Percentiles rank a stretch among this genome's conserved stretches.
Conservation (phyloP, 2,329 filamentous ascomycete genomes). For the Xylaria digitata region DNA sequence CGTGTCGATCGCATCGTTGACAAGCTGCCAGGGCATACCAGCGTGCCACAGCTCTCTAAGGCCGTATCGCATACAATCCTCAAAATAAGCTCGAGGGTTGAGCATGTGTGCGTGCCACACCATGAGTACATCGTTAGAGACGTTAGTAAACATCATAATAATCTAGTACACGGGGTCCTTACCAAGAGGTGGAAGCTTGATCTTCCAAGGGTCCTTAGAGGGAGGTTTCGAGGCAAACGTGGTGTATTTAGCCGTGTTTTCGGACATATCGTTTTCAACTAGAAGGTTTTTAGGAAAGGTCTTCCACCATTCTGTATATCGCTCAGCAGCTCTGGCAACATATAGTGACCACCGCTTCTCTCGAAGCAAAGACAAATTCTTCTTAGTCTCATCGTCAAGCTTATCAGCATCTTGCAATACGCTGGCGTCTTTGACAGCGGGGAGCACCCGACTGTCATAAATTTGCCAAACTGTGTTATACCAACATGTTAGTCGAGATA, state of each 20-base stretch:
- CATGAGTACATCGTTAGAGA: conserved; percentile 74
- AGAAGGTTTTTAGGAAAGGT: conserved; percentile 50
- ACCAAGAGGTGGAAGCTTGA: conserved; percentile 69
- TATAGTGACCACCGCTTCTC: conserved; percentile 82
- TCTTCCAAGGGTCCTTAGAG: conserved; percentile 51
- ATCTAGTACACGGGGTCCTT: conserved; percentile 28
- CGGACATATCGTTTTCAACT: conserved; percentile 53
- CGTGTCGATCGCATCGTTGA: conserved; percentile 68
- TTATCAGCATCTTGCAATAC: conserved; percentile 30
- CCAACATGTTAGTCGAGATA: no score
- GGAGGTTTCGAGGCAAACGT: conserved; percentile 46
- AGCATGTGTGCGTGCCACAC: conserved; percentile 84
- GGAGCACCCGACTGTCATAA: conserved; percentile 58
- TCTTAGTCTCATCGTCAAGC: conserved; percentile 53
- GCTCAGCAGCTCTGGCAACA: conserved; percentile 73
- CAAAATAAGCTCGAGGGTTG: conserved; percentile 78
- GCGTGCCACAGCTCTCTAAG: conserved; percentile 67
- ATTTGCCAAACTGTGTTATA: conserved; percentile 66
- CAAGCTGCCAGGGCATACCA: conserved; percentile 73
- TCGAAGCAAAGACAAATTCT: conserved; percentile 64
- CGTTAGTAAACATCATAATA: conserved; percentile 43
- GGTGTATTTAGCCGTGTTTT: conserved; percentile 45
- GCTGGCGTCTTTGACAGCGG: conserved; percentile 35
- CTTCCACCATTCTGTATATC: conserved; percentile 76
- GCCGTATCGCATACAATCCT: conserved; percentile 74